phyloP scores from a whole-genome alignment of 371 early-diverging fungal genomes.

The Saksenaea vasiformis region DNA sequence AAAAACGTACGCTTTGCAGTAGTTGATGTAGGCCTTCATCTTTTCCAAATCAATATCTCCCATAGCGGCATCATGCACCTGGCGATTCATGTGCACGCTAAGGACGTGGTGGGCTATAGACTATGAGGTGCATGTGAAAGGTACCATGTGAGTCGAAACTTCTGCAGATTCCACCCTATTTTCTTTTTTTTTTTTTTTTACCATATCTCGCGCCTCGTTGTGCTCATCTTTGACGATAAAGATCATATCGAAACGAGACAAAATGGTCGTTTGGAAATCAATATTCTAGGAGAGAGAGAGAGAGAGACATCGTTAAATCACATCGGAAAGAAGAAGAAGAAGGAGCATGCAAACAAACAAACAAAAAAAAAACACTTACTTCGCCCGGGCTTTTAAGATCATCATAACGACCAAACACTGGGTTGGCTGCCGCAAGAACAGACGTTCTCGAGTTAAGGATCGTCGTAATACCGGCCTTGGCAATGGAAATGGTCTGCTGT shows the following conservation, averaged over 20 bases:
- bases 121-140: conserved; percentile 31
- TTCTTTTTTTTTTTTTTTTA: conserved; percentile 32
- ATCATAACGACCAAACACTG: conserved; percentile 99
- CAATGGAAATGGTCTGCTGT: conserved; percentile 99
- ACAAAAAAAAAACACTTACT: no score
- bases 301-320: background rate
- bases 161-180: background rate
- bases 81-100: conserved; percentile 86
- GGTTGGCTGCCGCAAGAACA: conserved; percentile 99
- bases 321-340: background rate
- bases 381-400: conserved; percentile 97
- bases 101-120: conserved; percentile 93
- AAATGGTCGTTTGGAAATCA: conserved; percentile 99
- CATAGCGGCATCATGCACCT: conserved; percentile 59
- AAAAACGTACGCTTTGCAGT: conserved; percentile 81
- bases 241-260: conserved; percentile 97
- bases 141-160: conserved; percentile 2
- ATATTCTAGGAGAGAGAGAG: conserved; percentile 84
- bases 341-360: no score
- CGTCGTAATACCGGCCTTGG: conserved; percentile 99
- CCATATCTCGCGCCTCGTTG: conserved; percentile 80
- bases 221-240: conserved; percentile 96
- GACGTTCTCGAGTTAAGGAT: conserved; percentile 98
- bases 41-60: conserved; percentile 88
- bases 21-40: conserved; percentile 94